Base-by-base conservation (phyloP, 2,329 filamentous ascomycete species). In the Sporothrix dimorphospora region DNA sequence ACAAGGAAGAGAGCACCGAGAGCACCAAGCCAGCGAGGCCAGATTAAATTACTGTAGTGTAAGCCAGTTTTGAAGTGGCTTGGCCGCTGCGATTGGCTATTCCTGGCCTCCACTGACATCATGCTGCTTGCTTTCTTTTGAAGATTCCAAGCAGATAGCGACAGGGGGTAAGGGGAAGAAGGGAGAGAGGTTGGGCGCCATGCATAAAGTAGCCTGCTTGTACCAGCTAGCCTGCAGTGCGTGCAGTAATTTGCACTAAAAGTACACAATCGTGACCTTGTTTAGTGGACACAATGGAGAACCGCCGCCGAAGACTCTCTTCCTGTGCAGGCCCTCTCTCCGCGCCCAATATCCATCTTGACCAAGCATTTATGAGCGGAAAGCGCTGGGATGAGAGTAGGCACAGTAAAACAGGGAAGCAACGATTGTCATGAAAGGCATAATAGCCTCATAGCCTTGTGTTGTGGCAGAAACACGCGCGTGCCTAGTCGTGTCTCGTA, bases 31-130 rank as follows among this genome's bases (percentile, higher is more conserved):
- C 27, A 19, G 19, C n/a, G n/a, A n/a, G n/a, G n/a, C n/a, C n/a
- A n/a, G 16, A 40, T 61, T 21, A 6, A 6, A 40, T 24, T 27
- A 27, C 59, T 27, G 1, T 11, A 27, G n/a, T 24, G 61, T 45
- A 47, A 47, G 21, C 19, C 40, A 19, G 16, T 19, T 38, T 30
- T 9, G 53, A 6, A 2, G 21, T 19, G 61, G 42, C 21, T 47
- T 47, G 2, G n/a, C 40, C 24, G 45, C 53, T 53, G 55, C 42
- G 27, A 71, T 71, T 71, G 69, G 69, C 69, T 65, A 57, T 53
- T 34, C 34, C 51, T 61, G 40, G 19, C 45, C 42, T n/a, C 57
- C 45, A 47, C 69, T 71, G 69, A 71, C 69, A 71, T 71, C 69
- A 71, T 71, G 45, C 45, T 21, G 57, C 53, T 47, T 30, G 63